Evolutionary conservation across 345 rosid genomes (phyloP).

Genomic region (Abelmoschus esculentus): DNA sequence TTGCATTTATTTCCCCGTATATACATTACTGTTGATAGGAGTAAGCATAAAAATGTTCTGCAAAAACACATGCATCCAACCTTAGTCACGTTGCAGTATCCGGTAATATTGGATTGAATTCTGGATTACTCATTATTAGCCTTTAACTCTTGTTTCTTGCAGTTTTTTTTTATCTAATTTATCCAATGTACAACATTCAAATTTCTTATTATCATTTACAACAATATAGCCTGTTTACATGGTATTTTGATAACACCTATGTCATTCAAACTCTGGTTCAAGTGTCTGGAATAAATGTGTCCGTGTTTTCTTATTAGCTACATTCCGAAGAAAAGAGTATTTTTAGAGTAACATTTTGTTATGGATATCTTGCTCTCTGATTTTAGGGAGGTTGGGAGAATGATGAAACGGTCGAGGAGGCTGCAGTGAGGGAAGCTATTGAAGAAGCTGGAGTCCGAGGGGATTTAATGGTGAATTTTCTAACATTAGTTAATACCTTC

Average conservation of each 20-base stretch:
- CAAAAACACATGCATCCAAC: neutral
- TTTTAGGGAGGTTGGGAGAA: constrained; percentile 56
- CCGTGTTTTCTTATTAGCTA: no score
- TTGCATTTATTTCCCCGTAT: neutral
- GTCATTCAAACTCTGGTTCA: neutral
- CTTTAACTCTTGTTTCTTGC: neutral
- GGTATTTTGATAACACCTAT: neutral
- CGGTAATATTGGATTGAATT: neutral
- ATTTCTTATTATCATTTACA: neutral
- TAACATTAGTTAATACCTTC: neutral
- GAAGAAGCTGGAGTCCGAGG: constrained; percentile 56
- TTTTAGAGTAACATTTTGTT: neutral
- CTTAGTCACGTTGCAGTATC: neutral
- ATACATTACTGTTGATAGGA: neutral
- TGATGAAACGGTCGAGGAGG: constrained; percentile 57
- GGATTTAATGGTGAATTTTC: constrained; percentile 32
- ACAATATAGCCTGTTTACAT: neutral
- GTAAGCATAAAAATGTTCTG: neutral
- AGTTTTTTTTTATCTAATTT: constrained; percentile 1
- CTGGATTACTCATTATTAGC: neutral
- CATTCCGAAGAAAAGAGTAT: neutral
- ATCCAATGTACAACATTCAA: neutral
- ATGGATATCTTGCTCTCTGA: neutral
- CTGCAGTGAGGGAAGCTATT: constrained; percentile 47
- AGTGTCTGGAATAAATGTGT: neutral